Percentiles rank a stretch among this genome's conserved stretches.
These are phyloP conservation scores for Myxozyma melibiosi DNA, from an alignment of 805 yeast genomes.

Conservation along the genomic window DNA sequence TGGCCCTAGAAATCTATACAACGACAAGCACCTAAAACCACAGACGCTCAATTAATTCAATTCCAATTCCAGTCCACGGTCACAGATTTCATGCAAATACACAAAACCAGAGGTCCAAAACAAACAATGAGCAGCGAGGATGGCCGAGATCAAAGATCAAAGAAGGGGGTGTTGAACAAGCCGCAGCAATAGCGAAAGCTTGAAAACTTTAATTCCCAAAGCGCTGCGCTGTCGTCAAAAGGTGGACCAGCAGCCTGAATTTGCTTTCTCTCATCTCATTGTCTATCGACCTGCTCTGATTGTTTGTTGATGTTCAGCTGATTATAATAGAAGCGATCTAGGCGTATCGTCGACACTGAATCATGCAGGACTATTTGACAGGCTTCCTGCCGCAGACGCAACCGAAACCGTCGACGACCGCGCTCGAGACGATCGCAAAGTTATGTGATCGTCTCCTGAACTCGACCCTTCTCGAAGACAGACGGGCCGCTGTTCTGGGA, in stretches of 20 bases:
- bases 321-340: neutral
- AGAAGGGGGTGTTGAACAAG: too few relatives aligned
- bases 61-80: neutral
- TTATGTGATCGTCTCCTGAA: constrained; percentile 84
- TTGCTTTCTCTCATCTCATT: neutral
- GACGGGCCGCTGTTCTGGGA: constrained; percentile 88
- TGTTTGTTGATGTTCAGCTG: neutral
- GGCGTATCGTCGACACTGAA: constrained; percentile 1
- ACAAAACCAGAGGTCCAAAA: too few relatives aligned
- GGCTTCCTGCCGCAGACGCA: constrained; percentile 47
- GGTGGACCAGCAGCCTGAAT: too few relatives aligned
- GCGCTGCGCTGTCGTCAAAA: too few relatives aligned
- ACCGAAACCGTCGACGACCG: constrained; percentile 55
- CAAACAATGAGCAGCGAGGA: too few relatives aligned
- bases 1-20: too few relatives aligned
- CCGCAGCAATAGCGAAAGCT: too few relatives aligned
- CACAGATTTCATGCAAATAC: too few relatives aligned
- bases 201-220: too few relatives aligned
- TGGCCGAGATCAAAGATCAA: too few relatives aligned
- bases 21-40: neutral
- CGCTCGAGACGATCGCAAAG: constrained; percentile 83
- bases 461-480: constrained; percentile 77
- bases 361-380: constrained; percentile 37
- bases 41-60: neutral
- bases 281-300: neutral